phyloP scores from a whole-genome alignment of 805 yeast genomes.

The Dipodascopsis uninucleata region DNA sequence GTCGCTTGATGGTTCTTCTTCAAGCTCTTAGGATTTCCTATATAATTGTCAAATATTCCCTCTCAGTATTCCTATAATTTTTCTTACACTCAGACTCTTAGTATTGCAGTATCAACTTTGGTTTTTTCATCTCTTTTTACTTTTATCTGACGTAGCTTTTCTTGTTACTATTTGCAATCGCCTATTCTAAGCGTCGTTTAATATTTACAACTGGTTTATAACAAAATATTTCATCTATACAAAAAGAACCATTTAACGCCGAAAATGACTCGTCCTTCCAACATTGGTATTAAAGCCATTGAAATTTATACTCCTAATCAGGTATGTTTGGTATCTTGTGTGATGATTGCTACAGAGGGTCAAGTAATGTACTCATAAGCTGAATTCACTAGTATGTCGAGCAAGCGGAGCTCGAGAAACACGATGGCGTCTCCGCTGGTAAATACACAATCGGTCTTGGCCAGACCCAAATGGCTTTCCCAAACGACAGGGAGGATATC shows the following conservation, averaged over 20 bases:
- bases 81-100: too few relatives aligned
- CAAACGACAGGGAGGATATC: conserved; percentile 95
- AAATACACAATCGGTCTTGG: conserved; percentile 98
- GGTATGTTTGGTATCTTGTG: conserved; percentile 39
- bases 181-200: too few relatives aligned
- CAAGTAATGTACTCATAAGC: too few relatives aligned
- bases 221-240: conserved; percentile 16
- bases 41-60: too few relatives aligned
- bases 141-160: too few relatives aligned
- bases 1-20: too few relatives aligned
- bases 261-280: conserved; percentile 50
- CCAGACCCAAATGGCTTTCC: conserved; percentile 96
- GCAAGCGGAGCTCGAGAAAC: conserved; percentile 82
- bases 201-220: background rate
- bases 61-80: too few relatives aligned
- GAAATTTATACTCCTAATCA: conserved; percentile 86
- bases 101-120: too few relatives aligned
- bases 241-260: too few relatives aligned
- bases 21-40: too few relatives aligned
- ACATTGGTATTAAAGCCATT: conserved; percentile 95
- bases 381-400: conserved; percentile 54
- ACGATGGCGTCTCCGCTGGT: conserved; percentile 84
- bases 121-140: too few relatives aligned
- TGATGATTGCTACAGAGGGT: background rate
- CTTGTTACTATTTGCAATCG: too few relatives aligned